Evolutionary conservation across 441 rosid genomes (phyloP), one percentile per base, ranked within the genome.

Genomic region (Eutrema salsugineum): DNA sequence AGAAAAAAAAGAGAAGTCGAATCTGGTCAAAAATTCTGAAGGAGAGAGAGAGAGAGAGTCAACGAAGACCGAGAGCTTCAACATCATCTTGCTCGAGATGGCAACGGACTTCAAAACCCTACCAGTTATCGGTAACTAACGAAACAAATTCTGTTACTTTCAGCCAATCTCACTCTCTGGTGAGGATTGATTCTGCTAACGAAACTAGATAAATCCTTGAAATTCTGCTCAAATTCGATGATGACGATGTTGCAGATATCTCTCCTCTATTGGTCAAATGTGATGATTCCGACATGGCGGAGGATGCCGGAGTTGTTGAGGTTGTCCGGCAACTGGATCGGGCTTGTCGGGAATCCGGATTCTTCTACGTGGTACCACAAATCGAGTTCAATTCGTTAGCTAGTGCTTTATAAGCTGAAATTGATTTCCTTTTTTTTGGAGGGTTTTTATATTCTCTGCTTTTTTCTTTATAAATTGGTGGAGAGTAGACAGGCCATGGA

Each of bases 281-380:
- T 38, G 88, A 84, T 72, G 91, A 89, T 73, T 83, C 94, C 14
- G 57, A 83, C 57, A 83, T 89, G 87, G 78, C 77, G 8, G 80
- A 79, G 27, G 96, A 93, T 73, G 76, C 83, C 3, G 82, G 76
- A 19, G 94, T 89, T 1, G 58, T 63, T 14, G 75, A 80, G 22
- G 96, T 91, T 75, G 88, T 89, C 54, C 63, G 63, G 56, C 76
- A 84, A 75, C 75, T 93, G 60, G 89, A 88, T 71, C 81, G 53
- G 63, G 98, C 93, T 77, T 93, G 98, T 73, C 76, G 87, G 28
- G 89, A 88, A 43, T 89, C 98, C 16, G 97, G 98, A 4, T 93
- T 93, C 84, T 93, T 93, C 84, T 91, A 93, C 70, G 97, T 87
- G 90, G 98, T 93, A 81, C n/a, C 35, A 20, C 12, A 20, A 39